Evolutionary conservation across 305 asterid species (phyloP), one percentile per base, ranked within the genome.

Genomic region (Solanum hybrid): DNA sequence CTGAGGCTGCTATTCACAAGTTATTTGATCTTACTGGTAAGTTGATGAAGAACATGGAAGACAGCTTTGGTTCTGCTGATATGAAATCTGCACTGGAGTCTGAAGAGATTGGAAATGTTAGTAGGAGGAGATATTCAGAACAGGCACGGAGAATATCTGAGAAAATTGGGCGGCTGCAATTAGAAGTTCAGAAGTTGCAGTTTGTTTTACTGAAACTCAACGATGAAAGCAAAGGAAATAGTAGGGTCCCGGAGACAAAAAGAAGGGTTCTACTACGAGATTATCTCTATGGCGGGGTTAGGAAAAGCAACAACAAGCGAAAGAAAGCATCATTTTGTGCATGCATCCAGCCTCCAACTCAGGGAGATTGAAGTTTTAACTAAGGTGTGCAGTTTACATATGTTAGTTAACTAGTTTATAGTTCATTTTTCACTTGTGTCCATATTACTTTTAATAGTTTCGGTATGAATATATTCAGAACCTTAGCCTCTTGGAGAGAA

Each of bases 171-270:
- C 93, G 99, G 91, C 67, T 98, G 94, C 99, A 97, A 95, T 69
- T 97, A 95, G 99, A 97, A 90, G 94, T 98, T 78, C 98, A 98
- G 93, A 98, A 95, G 95, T 34, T 97, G 74, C 99, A 96, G 93
- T 97, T 96, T 87, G 93, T 97, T 57, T 84, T 97, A 91, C 90
- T 97, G 92, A 95, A 96, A 89, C 94, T 94, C 46, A 98, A 95
- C 16, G 95, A 92, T 77, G 96, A 90, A 39, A 87, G 87, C 40
- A 91, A 91, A 75, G 97, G 94, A 22, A 92, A 78, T 90, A 86
- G 88, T 51, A 92, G 71, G 89, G 85, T 90, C 81, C 88, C 95
- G 4, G 99, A 97, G 80, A 69, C 94, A 6, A 96, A 92, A 91
- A 90, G 96, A 89, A 91, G 98, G 91, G 93, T 95, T 90, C 94